Evolutionary conservation across 257 asterid species (phyloP).

Genomic region (Ilex asprella): DNA sequence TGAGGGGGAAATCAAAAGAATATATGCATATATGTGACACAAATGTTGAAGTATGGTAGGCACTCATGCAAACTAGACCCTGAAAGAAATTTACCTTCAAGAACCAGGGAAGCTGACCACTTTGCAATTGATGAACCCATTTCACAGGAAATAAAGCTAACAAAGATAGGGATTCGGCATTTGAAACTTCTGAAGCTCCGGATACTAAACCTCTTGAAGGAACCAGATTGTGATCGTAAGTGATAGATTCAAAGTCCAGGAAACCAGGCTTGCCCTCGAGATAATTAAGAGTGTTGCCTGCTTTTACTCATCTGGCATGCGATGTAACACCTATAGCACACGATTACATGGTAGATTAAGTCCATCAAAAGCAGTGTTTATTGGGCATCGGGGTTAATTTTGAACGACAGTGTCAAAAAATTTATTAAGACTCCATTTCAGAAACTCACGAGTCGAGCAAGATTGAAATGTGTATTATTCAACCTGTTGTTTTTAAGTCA

Average conservation of each 20-base stretch:
- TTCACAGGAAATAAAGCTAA: slow-evolving; percentile 18
- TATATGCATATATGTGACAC: too few relatives aligned
- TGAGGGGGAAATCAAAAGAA: too few relatives aligned
- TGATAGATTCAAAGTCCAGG: slow-evolving; percentile 54
- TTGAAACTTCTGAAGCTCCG: slow-evolving; percentile 25
- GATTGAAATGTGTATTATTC: too few relatives aligned
- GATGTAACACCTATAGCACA: background rate
- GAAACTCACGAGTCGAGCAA: too few relatives aligned
- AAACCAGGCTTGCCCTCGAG: slow-evolving; percentile 41
- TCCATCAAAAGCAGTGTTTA: too few relatives aligned
- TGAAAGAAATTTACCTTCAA: slow-evolving; percentile 47
- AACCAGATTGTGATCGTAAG: slow-evolving; percentile 59
- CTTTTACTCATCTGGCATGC: slow-evolving; percentile 76
- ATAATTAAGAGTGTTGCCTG: slow-evolving; percentile 33
- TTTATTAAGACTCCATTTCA: too few relatives aligned
- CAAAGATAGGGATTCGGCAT: slow-evolving; percentile 16
- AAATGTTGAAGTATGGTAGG: too few relatives aligned
- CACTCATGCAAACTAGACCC: too few relatives aligned
- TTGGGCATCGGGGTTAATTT: too few relatives aligned
- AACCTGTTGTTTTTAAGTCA: too few relatives aligned
- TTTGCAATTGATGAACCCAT: slow-evolving; percentile 32
- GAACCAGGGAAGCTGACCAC: slow-evolving; percentile 40
- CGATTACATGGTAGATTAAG: too few relatives aligned
- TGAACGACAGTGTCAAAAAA: too few relatives aligned
- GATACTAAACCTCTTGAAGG: slow-evolving; percentile 34